Percentiles rank a stretch among this genome's conserved stretches.
Evolutionary conservation across 192 early-diverging fungal genomes (phyloP).

Genomic region (Coemansia sp.): DNA sequence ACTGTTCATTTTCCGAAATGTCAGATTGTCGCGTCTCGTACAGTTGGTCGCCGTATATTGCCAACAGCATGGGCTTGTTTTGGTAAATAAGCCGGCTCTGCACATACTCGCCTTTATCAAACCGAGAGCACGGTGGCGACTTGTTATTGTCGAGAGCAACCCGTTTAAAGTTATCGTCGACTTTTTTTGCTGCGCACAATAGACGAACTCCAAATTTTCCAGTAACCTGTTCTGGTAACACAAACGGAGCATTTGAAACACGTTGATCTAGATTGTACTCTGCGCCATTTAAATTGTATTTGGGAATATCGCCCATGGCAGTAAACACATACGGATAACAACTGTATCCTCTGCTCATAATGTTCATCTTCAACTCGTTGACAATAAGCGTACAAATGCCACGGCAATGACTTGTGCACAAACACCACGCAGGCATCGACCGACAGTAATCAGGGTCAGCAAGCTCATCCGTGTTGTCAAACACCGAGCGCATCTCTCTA

Average conservation of each 20-base stretch:
- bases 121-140: neutral
- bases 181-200: too few relatives aligned
- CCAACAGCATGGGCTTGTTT: slow-evolving; percentile 1
- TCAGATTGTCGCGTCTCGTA: neutral
- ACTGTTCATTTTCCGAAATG: neutral
- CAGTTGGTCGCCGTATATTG: slow-evolving; percentile 10
- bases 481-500: too few relatives aligned
- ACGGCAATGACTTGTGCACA: slow-evolving; percentile 25
- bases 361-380: slow-evolving; percentile 24
- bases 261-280: too few relatives aligned
- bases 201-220: too few relatives aligned
- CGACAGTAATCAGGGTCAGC: slow-evolving; percentile 1
- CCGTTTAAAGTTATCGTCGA: too few relatives aligned
- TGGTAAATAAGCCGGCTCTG: slow-evolving; percentile 13
- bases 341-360: slow-evolving; percentile 2
- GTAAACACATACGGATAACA: slow-evolving; percentile 17
- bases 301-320: neutral
- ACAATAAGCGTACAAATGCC: slow-evolving; percentile 40
- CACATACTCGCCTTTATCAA: neutral
- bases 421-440: slow-evolving; percentile 33
- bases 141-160: too few relatives aligned
- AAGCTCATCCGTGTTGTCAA: neutral
- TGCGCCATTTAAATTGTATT: too few relatives aligned
- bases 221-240: too few relatives aligned
- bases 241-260: too few relatives aligned